Evolutionary conservation across 2,329 filamentous ascomycete genomes (phyloP).

Genomic region (Cordyceps fumosorosea): DNA sequence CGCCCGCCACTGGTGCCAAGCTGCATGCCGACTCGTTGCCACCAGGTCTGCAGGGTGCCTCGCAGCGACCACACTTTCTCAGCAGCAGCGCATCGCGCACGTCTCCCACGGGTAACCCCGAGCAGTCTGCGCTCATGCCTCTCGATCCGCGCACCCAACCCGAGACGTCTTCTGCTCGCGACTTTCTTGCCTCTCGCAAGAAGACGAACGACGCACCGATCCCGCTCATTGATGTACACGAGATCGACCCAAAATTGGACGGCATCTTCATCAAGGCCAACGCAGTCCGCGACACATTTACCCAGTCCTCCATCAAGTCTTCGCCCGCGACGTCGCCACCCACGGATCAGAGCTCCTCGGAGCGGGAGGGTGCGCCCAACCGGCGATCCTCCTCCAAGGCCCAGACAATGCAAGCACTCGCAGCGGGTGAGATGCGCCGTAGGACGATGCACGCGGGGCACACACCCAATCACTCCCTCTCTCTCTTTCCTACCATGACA

Average conservation of each 20-base stretch:
- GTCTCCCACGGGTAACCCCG: conserved; percentile 29
- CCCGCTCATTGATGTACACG: conserved; percentile 50
- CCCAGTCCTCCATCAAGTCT: conserved; percentile 23
- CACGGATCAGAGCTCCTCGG: conserved; percentile 14
- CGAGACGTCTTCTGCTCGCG: conserved; percentile 26
- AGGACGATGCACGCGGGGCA: conserved; percentile 58
- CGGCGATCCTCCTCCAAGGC: conserved; percentile 30
- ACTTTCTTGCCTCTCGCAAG: conserved; percentile 30
- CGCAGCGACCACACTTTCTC: conserved; percentile 29
- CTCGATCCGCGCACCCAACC: conserved; percentile 41
- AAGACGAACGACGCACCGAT: conserved; percentile 28
- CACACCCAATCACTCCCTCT: conserved; percentile 55
- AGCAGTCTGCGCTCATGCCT: conserved; percentile 31
- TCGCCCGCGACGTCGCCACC: conserved; percentile 25
- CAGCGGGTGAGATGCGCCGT: conserved; percentile 42
- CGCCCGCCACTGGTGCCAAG: conserved; percentile 12
- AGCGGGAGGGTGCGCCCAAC: conserved; percentile 13
- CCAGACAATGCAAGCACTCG: conserved; percentile 39
- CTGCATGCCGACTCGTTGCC: conserved; percentile 21
- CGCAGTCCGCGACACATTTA: conserved; percentile 47
- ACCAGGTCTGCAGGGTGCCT: conserved; percentile 28
- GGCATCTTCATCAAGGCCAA: conserved; percentile 50
- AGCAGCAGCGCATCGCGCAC: conserved; percentile 26
- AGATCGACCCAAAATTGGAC: conserved; percentile 53
- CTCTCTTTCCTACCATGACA: conserved; percentile 39